A percentile compares a stretch with the other conserved stretches of the same genome.
Evolutionary conservation across 495 filamentous ascomycete genomes (phyloP).

Genomic region (Aspergillus panamensis): DNA sequence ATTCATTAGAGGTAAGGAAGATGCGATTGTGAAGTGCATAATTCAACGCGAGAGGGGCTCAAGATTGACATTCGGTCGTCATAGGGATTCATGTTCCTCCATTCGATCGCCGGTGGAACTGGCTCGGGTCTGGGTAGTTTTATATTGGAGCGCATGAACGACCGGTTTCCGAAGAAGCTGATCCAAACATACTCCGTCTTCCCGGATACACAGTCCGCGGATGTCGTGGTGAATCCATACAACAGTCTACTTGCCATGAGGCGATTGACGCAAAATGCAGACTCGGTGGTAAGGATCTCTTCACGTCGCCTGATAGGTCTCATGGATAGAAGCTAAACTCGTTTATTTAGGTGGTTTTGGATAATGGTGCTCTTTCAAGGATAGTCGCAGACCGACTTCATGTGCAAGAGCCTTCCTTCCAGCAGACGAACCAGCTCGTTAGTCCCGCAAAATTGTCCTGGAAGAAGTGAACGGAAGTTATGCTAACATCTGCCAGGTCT

Average conservation of each 20-base stretch:
- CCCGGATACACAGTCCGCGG: slow-evolving; percentile 79
- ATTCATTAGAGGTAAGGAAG: slow-evolving; percentile 77
- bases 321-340: slow-evolving; percentile 9
- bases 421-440: slow-evolving; percentile 94
- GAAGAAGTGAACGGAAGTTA: not conserved
- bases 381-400: slow-evolving; percentile 95
- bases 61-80: not conserved
- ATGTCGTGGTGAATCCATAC: slow-evolving; percentile 97
- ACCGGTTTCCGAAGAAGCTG: slow-evolving; percentile 96
- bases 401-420: slow-evolving; percentile 88
- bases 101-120: slow-evolving; percentile 96
- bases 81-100: slow-evolving; percentile 94
- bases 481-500: slow-evolving; percentile 48
- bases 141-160: slow-evolving; percentile 92
- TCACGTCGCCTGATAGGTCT: not conserved
- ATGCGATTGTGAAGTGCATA: no score
- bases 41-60: not conserved
- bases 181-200: slow-evolving; percentile 99
- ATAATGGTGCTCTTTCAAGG: slow-evolving; percentile 89
- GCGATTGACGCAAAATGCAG: slow-evolving; percentile 88
- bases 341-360: slow-evolving; percentile 68
- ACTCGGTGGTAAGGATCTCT: slow-evolving; percentile 67
- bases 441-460: slow-evolving; percentile 13
- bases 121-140: slow-evolving; percentile 93
- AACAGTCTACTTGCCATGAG: slow-evolving; percentile 93